A percentile compares a stretch with the other conserved stretches of the same genome.
Evolutionary conservation across 2,329 filamentous ascomycete genomes (phyloP).

Genomic region (Neurospora crassa): DNA sequence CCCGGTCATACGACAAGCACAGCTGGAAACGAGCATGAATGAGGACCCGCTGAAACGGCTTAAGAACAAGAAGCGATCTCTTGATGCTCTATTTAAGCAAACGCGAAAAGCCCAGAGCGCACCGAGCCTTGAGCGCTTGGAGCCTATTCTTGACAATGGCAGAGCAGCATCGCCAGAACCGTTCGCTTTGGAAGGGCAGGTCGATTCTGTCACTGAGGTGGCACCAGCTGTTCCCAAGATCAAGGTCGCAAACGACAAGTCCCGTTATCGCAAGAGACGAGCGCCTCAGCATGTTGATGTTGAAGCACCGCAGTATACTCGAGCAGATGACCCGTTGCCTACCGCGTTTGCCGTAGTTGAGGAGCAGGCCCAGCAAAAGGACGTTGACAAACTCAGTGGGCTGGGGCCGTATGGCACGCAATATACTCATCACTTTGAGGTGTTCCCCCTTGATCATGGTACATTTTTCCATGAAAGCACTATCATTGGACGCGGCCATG

Average conservation of each 20-base stretch:
- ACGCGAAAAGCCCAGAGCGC: constrained; percentile 20
- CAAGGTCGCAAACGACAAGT: constrained; percentile 11
- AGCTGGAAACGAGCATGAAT: constrained; percentile 40
- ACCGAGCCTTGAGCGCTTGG: not conserved
- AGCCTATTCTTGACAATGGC: not conserved
- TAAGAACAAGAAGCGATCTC: constrained; percentile 38
- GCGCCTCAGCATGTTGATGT: constrained; percentile 37
- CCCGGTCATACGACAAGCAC: constrained; percentile 35
- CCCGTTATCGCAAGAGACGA: constrained; percentile 33
- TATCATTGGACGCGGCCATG: constrained; percentile 43
- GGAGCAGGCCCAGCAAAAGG: constrained; percentile 13
- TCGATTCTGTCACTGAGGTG: not conserved
- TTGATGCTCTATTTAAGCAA: constrained; percentile 45
- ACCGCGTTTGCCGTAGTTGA: constrained; percentile 16
- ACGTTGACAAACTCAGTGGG: constrained; percentile 36
- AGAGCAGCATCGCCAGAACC: not conserved
- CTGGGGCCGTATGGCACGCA: constrained; percentile 51
- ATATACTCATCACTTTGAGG: constrained; percentile 54
- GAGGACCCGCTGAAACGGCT: constrained; percentile 32
- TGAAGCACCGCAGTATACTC: constrained; percentile 41
- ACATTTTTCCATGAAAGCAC: constrained; percentile 53
- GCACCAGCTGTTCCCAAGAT: not conserved
- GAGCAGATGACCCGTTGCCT: constrained; percentile 43
- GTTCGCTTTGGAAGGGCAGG: not conserved
- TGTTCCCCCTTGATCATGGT: constrained; percentile 46